Percentiles rank a stretch among this genome's conserved stretches.
phyloP scores from a whole-genome alignment of 164 flowering plant species.

The Pachysandra terminalis region DNA sequence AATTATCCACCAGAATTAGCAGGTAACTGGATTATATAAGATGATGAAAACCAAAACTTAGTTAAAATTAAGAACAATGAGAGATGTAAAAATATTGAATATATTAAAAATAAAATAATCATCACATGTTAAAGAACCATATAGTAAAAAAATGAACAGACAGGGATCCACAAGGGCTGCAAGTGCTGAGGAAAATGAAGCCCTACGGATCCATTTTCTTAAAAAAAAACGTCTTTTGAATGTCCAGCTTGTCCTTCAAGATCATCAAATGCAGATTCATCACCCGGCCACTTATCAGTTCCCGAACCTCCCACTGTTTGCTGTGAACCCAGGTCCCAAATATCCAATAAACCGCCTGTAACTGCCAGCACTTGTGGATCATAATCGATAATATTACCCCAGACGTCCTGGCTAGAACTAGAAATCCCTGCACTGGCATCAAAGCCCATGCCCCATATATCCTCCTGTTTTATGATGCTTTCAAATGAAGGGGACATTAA shows the following conservation, averaged over 20 bases:
- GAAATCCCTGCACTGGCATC: slow-evolving; percentile 33
- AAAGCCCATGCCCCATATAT: slow-evolving; percentile 51
- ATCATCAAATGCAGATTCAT: slow-evolving; percentile 31
- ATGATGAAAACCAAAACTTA: neutral
- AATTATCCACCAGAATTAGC: neutral
- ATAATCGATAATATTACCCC: slow-evolving; percentile 37
- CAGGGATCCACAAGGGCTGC: slow-evolving; percentile 19
- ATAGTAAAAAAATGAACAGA: slow-evolving; percentile 7
- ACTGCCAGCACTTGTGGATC: slow-evolving; percentile 40
- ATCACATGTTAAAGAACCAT: slow-evolving; percentile 7
- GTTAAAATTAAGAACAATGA: neutral
- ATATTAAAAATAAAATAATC: slow-evolving; percentile 11
- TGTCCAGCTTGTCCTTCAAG: slow-evolving; percentile 24
- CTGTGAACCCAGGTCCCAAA: slow-evolving; percentile 52
- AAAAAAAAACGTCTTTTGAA: slow-evolving; percentile 18
- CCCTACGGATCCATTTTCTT: slow-evolving; percentile 31
- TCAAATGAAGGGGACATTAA: slow-evolving; percentile 32
- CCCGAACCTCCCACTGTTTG: slow-evolving; percentile 42
- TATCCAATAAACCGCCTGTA: slow-evolving; percentile 35
- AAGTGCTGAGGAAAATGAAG: slow-evolving; percentile 14
- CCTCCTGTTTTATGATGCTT: slow-evolving; percentile 36
- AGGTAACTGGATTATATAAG: neutral
- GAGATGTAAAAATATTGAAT: slow-evolving; percentile 11
- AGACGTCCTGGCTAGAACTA: slow-evolving; percentile 40
- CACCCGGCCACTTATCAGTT: slow-evolving; percentile 38